These are phyloP conservation scores for Globisporangium uncinulatum DNA, from an alignment of 352 stramenopile genomes.

Conservation along the genomic window DNA sequence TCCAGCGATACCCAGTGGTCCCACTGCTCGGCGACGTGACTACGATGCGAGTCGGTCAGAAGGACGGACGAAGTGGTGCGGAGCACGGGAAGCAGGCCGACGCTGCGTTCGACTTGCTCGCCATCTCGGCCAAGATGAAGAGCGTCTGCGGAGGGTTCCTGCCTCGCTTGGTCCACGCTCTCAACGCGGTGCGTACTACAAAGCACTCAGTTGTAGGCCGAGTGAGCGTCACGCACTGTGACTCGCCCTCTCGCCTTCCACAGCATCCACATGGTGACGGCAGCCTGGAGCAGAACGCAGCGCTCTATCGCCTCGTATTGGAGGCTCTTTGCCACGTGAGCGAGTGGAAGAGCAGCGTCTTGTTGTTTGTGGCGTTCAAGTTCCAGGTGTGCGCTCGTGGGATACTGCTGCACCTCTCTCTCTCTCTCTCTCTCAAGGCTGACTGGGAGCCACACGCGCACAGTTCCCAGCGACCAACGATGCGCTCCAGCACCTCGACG, in stretches of 20 bases:
- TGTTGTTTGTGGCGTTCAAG: constrained; percentile 52
- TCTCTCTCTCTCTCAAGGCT: neutral
- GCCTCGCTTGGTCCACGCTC: constrained; percentile 24
- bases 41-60: constrained; percentile 28
- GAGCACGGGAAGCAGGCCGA: constrained; percentile 25
- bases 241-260: neutral
- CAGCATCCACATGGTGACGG: constrained; percentile 1
- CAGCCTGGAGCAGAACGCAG: constrained; percentile 15
- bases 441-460: neutral
- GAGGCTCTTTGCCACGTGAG: constrained; percentile 32
- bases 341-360: constrained; percentile 55
- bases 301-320: constrained; percentile 22
- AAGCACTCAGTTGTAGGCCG: neutral
- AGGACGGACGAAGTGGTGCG: constrained; percentile 11
- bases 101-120: constrained; percentile 22
- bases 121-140: constrained; percentile 21
- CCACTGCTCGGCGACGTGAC: constrained; percentile 47
- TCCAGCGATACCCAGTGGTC: constrained; percentile 38
- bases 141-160: constrained; percentile 27
- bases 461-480: constrained; percentile 32
- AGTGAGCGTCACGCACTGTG: neutral
- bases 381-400: constrained; percentile 25
- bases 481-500: constrained; percentile 18
- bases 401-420: neutral
- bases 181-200: constrained; percentile 31